Conservation (phyloP, 768 basidiomycete genomes). For the Amyloporia xantha region DNA sequence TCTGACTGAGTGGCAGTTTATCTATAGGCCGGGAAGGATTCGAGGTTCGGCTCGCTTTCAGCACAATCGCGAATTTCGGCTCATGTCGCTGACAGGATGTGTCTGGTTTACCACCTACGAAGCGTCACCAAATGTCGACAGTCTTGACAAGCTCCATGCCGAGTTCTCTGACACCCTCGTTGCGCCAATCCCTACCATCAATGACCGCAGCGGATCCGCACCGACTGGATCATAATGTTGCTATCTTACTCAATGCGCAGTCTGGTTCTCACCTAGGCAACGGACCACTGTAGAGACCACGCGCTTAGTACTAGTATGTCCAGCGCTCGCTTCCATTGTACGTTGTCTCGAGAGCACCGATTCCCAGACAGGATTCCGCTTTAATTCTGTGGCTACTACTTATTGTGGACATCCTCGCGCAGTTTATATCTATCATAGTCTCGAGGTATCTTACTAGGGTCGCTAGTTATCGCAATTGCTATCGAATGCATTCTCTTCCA, state of each 20-base stretch:
- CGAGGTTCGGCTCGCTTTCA: constrained; percentile 17
- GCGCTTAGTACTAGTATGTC: too few species aligned
- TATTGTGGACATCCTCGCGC: too few species aligned
- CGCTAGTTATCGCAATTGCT: background rate
- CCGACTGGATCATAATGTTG: constrained; percentile 10
- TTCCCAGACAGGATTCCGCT: too few species aligned
- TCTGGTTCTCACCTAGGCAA: constrained; percentile 5
- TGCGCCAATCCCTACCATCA: constrained; percentile 11
- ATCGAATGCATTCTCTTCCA: background rate
- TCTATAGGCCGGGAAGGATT: constrained; percentile 18
- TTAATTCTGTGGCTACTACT: too few species aligned
- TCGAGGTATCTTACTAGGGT: background rate
- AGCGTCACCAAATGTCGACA: constrained; percentile 21
- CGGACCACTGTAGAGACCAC: background rate
- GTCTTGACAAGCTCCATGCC: constrained; percentile 12
- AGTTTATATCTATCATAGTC: background rate
- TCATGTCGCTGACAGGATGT: constrained; percentile 16
- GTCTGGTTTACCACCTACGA: constrained; percentile 19
- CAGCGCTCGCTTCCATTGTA: too few species aligned
- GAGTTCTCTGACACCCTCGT: constrained; percentile 15
- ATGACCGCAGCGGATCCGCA: constrained; percentile 6
- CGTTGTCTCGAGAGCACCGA: too few species aligned
- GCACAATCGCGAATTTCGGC: background rate
- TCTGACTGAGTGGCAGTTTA: too few species aligned
- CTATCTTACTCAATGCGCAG: constrained; percentile 9